phyloP scores from a whole-genome alignment of 2,329 filamentous ascomycete genomes.

The Pyrenophora teres region DNA sequence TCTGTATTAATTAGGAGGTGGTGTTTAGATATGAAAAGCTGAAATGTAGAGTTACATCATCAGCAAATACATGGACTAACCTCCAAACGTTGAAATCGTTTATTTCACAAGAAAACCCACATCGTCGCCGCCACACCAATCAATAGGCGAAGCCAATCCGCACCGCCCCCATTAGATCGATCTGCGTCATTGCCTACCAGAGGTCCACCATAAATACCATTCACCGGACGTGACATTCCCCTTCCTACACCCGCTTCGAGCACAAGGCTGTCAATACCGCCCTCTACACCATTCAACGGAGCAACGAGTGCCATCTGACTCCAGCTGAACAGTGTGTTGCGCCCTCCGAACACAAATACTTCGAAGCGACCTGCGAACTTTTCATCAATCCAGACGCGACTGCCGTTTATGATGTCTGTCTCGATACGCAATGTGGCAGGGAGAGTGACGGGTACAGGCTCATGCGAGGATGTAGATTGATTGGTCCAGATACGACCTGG shows the following conservation, averaged over 20 bases:
- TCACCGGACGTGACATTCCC: neutral
- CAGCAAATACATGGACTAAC: too few relatives aligned
- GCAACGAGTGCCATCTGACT: slow-evolving; percentile 63
- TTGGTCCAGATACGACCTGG: slow-evolving; percentile 61
- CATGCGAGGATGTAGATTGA: slow-evolving; percentile 53
- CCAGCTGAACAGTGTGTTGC: slow-evolving; percentile 59
- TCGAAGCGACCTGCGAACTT: slow-evolving; percentile 58
- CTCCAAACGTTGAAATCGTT: too few relatives aligned
- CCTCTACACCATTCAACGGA: slow-evolving; percentile 48
- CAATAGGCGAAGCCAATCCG: neutral
- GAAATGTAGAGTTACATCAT: too few relatives aligned
- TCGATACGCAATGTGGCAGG: slow-evolving; percentile 49
- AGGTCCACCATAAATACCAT: neutral
- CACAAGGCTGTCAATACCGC: slow-evolving; percentile 30
- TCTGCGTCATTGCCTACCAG: neutral
- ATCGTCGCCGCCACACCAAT: neutral
- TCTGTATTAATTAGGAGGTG: too few relatives aligned
- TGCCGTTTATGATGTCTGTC: slow-evolving; percentile 54
- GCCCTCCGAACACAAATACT: slow-evolving; percentile 60
- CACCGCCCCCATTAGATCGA: neutral
- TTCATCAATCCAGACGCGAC: slow-evolving; percentile 55
- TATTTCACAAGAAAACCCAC: too few relatives aligned
- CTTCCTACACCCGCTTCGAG: slow-evolving; percentile 8
- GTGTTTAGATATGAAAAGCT: too few relatives aligned
- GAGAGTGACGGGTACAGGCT: slow-evolving; percentile 44